These are phyloP conservation scores for Mycocentrospora acerina DNA, from an alignment of 2,329 filamentous ascomycete genomes.

Conservation along the genomic window DNA sequence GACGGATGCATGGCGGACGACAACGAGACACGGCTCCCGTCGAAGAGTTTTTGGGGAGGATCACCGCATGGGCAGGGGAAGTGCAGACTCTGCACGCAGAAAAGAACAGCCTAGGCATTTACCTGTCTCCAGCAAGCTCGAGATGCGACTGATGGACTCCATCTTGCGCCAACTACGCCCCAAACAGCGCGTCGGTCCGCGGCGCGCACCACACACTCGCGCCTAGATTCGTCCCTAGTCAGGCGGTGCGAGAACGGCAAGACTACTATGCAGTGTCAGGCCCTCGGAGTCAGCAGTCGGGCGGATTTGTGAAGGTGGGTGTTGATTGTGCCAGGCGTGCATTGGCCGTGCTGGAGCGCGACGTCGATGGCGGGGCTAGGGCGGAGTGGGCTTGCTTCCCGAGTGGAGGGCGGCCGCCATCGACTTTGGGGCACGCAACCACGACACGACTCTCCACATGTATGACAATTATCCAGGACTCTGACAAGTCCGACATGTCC, in stretches of 20 bases:
- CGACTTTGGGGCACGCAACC: not conserved
- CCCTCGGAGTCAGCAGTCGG: conserved; percentile 16
- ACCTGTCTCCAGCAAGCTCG: conserved; percentile 93
- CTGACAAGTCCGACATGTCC: conserved; percentile 12
- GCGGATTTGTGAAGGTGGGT: conserved; percentile 21
- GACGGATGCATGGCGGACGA: conserved; percentile 36
- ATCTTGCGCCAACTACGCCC: conserved; percentile 53
- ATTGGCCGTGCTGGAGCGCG: conserved; percentile 5
- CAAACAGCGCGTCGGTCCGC: conserved; percentile 16
- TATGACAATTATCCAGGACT: not conserved
- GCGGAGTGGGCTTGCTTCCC: not conserved
- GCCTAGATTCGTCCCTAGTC: conserved; percentile 1
- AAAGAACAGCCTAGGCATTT: conserved; percentile 34
- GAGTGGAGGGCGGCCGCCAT: not conserved
- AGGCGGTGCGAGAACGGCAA: conserved; percentile 11
- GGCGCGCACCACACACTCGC: conserved; percentile 7
- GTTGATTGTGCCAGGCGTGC: conserved; percentile 24
- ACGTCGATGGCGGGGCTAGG: not conserved
- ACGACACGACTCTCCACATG: conserved; percentile 2
- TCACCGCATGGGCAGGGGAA: not conserved
- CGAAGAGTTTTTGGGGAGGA: conserved; percentile 10
- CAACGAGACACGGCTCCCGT: conserved; percentile 5
- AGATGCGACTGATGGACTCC: conserved; percentile 96
- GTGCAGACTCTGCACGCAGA: conserved; percentile 5
- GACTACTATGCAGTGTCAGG: conserved; percentile 33